Conservation (phyloP, 306 rosid genomes). For the Cicer cuneatum region DNA sequence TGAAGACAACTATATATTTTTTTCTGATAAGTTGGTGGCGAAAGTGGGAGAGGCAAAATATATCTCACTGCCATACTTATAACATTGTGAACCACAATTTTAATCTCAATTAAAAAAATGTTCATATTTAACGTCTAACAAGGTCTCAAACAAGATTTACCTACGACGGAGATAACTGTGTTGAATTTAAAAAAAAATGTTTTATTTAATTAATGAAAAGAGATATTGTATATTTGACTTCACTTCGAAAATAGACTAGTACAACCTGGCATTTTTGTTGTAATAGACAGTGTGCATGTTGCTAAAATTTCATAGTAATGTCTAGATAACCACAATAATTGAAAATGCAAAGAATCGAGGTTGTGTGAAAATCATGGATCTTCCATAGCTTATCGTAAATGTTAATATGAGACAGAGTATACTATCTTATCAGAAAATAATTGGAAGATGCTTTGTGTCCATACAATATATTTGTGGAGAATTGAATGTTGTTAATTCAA, state of each 20-base stretch:
- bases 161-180: too few relatives aligned
- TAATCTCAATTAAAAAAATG: too few relatives aligned
- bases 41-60: too few relatives aligned
- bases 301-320: slow-evolving; percentile 7
- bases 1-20: too few relatives aligned
- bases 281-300: slow-evolving; percentile 5
- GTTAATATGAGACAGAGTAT: slow-evolving; percentile 38
- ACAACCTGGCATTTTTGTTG: slow-evolving; percentile 15
- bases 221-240: neutral
- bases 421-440: slow-evolving; percentile 38
- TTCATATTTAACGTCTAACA: too few relatives aligned
- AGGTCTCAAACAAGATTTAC: too few relatives aligned
- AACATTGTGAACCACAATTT: too few relatives aligned
- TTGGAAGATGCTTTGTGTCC: slow-evolving; percentile 47
- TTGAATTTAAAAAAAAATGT: neutral
- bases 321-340: slow-evolving; percentile 33
- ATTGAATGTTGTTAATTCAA: slow-evolving; percentile 23
- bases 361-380: slow-evolving; percentile 45
- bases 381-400: slow-evolving; percentile 49
- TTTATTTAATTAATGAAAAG: neutral
- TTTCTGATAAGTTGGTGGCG: too few relatives aligned
- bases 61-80: too few relatives aligned
- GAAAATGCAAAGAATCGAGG: slow-evolving; percentile 30
- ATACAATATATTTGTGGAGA: slow-evolving; percentile 42
- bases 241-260: too few relatives aligned